phyloP scores from a whole-genome alignment of 805 yeast species.

The Wickerhamomyces tratensis region DNA sequence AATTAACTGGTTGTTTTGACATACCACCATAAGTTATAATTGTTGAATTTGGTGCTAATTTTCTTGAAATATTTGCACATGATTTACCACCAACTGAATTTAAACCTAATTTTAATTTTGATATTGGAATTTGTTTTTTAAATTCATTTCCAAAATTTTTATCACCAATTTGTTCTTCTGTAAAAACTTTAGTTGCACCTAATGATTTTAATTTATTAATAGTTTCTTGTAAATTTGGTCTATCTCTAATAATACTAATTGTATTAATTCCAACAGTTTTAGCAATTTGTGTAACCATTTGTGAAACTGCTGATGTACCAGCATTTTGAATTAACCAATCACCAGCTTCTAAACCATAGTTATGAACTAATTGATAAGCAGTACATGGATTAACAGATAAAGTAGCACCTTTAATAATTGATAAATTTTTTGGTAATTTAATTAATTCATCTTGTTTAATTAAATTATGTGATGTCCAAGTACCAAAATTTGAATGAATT shows the following conservation, averaged over 20 bases:
- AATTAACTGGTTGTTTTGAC: conserved; percentile 90
- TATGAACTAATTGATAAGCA: conserved; percentile 79
- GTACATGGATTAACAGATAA: conserved; percentile 88
- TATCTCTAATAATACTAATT: conserved; percentile 78
- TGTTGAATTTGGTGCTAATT: conserved; percentile 62
- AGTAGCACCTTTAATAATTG: conserved; percentile 69
- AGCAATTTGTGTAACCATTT: conserved; percentile 84
- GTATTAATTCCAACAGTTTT: conserved; percentile 72
- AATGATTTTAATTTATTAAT: conserved; percentile 42
- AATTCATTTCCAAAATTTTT: conserved; percentile 55
- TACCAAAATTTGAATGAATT: conserved; percentile 67
- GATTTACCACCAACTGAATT: conserved; percentile 94
- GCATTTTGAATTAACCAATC: conserved; percentile 97
- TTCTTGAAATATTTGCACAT: conserved; percentile 73
- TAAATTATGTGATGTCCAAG: conserved; percentile 82
- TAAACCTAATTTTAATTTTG: conserved; percentile 63
- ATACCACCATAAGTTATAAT: conserved; percentile 94
- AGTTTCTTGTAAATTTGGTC: conserved; percentile 64
- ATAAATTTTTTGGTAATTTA: conserved; percentile 40
- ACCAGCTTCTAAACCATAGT: conserved; percentile 35
- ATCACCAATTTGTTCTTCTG: conserved; percentile 75
- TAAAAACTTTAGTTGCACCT: conserved; percentile 83
- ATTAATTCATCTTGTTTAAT: conserved; percentile 43
- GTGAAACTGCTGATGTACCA: conserved; percentile 92
- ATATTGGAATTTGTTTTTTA: conserved; percentile 36